A percentile compares a stretch with the other conserved stretches of the same genome.
phyloP scores from a whole-genome alignment of 2,329 filamentous ascomycete genomes.

The Diaporthe citri region DNA sequence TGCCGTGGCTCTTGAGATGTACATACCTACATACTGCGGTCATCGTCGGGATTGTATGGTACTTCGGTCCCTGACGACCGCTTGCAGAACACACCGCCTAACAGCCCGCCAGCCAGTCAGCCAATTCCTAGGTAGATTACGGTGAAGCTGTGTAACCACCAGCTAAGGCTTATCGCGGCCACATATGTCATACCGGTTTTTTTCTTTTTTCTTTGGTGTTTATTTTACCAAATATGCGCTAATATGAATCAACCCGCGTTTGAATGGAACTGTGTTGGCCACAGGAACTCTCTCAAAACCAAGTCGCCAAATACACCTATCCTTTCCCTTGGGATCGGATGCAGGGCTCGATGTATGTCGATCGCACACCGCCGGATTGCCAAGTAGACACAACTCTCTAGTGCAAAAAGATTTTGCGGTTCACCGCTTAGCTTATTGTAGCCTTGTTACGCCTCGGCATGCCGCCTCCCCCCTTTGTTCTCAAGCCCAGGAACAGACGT shows the following conservation, averaged over 20 bases:
- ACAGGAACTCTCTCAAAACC: background rate
- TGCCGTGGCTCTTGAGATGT: constrained; percentile 8
- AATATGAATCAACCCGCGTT: constrained; percentile 1
- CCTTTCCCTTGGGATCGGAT: background rate
- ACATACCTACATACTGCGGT: background rate
- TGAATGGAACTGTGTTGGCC: background rate
- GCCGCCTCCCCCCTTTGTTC: background rate
- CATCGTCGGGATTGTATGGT: background rate
- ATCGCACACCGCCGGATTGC: background rate
- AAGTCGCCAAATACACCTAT: background rate
- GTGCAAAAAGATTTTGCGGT: background rate
- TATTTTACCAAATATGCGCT: background rate
- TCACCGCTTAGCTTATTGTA: background rate
- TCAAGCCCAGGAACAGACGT: constrained; percentile 8
- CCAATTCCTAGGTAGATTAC: background rate
- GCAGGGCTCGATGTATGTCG: background rate
- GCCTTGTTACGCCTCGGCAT: background rate
- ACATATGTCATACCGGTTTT: constrained; percentile 17
- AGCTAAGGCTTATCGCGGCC: constrained; percentile 19
- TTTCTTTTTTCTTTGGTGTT: no score
- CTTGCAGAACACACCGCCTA: background rate
- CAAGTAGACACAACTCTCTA: background rate
- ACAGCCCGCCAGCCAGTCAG: background rate
- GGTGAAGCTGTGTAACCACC: constrained; percentile 23
- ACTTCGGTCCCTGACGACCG: background rate